Percentiles rank a stretch among this genome's conserved stretches.
Evolutionary conservation across 306 rosid genomes (phyloP).

Genomic region (Citrullus mucosospermus): DNA sequence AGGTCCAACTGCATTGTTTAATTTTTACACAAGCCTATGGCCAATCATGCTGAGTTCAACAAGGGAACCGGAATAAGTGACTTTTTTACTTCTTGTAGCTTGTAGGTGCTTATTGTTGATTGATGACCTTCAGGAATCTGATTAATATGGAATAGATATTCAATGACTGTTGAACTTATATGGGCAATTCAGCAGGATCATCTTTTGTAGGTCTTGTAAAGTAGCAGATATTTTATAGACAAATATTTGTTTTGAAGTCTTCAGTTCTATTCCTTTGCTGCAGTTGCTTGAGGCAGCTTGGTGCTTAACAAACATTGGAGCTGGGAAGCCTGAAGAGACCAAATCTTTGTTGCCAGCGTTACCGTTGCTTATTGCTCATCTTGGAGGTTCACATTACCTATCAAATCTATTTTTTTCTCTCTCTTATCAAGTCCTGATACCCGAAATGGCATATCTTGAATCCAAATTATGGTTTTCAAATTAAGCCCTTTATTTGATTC

Average conservation of each 20-base stretch:
- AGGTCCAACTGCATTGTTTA: not conserved
- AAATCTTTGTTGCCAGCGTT: slow-evolving; percentile 78
- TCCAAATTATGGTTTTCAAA: not conserved
- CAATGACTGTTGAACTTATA: not conserved
- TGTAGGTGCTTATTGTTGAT: not conserved
- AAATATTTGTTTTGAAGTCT: slow-evolving; percentile 10
- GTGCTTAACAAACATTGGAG: slow-evolving; percentile 96
- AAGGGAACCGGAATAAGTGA: not conserved
- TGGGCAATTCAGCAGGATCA: not conserved
- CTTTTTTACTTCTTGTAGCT: not conserved
- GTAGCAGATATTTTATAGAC: not conserved
- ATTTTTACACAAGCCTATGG: not conserved
- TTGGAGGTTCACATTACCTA: slow-evolving; percentile 64
- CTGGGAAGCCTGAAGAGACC: slow-evolving; percentile 92
- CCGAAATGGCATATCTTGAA: not conserved
- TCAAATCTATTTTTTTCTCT: not conserved
- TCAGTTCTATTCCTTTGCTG: slow-evolving; percentile 23
- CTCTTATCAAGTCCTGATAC: not conserved
- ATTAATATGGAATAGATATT: not conserved
- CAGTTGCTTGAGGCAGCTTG: slow-evolving; percentile 99
- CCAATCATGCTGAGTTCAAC: not conserved
- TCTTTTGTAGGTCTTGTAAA: not conserved
- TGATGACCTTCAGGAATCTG: not conserved
- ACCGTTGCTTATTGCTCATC: slow-evolving; percentile 87
- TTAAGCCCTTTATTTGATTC: not conserved